Percentiles rank a stretch among this genome's conserved stretches.
phyloP scores from a whole-genome alignment of 331 rosid species.

The Cydonia oblonga region DNA sequence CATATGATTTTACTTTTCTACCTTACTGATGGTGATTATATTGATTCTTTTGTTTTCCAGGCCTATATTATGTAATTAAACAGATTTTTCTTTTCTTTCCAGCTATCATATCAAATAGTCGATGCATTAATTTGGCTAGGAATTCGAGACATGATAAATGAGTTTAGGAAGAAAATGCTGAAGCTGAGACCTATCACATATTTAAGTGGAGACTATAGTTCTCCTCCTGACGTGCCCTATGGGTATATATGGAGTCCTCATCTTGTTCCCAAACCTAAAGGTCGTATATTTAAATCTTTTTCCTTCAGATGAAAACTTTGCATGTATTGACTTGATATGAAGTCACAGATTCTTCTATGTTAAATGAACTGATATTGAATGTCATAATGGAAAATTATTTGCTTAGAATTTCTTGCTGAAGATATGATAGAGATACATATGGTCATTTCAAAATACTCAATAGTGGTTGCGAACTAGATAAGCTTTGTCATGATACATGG shows the following conservation, averaged over 20 bases:
- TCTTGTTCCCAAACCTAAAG: conserved; percentile 93
- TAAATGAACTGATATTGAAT: neutral
- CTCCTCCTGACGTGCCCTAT: conserved; percentile 54
- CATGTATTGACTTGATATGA: conserved; percentile 1
- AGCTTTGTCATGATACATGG: neutral
- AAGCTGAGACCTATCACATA: conserved; percentile 66
- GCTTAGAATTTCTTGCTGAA: neutral
- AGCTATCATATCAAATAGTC: conserved; percentile 88
- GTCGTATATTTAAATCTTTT: conserved; percentile 25
- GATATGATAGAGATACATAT: neutral
- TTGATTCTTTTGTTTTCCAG: neutral
- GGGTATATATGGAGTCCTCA: conserved; percentile 96
- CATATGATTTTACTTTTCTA: neutral
- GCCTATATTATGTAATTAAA: neutral
- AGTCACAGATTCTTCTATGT: neutral
- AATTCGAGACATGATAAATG: conserved; percentile 72
- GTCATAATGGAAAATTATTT: neutral
- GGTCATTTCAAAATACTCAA: neutral
- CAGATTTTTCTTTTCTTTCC: conserved; percentile 23
- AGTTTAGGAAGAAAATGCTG: conserved; percentile 76
- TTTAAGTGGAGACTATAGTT: conserved; percentile 52
- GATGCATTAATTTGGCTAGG: conserved; percentile 92
- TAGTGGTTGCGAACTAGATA: neutral
- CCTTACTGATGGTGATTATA: conserved; percentile 2
- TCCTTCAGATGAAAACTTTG: conserved; percentile 1